Conservation (phyloP, 495 filamentous ascomycete genomes). For the Podospora didyma region DNA sequence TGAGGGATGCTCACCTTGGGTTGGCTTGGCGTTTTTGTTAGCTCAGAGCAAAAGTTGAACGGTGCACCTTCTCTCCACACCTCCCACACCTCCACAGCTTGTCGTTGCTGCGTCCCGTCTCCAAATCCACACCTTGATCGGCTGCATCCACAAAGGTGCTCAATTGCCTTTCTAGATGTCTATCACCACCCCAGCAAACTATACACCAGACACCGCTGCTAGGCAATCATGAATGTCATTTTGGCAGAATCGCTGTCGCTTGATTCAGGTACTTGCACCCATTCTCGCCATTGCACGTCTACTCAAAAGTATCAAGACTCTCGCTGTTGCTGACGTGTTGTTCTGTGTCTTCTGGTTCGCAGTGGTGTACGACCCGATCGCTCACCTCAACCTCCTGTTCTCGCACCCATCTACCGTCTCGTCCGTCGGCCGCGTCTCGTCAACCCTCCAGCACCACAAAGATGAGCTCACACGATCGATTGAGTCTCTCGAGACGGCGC, state of each 20-base stretch:
- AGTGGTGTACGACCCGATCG: conserved; percentile 93
- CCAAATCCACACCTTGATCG: background rate
- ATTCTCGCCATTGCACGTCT: background rate
- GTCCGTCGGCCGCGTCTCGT: conserved; percentile 66
- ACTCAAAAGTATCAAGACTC: background rate
- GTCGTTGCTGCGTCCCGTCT: background rate
- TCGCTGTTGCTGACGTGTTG: conserved; percentile 24
- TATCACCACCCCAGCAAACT: background rate
- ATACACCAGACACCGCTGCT: background rate
- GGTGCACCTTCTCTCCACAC: background rate
- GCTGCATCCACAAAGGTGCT: background rate
- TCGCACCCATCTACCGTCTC: conserved; percentile 84
- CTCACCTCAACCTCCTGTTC: conserved; percentile 92
- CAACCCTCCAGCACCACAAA: conserved; percentile 70
- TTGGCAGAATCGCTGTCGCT: conserved; percentile 39
- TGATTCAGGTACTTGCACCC: conserved; percentile 42
- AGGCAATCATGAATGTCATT: conserved; percentile 42
- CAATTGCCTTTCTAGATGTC: background rate
- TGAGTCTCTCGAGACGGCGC: conserved; percentile 66
- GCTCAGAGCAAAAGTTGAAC: background rate
- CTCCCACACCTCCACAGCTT: background rate
- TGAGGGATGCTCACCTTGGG: too few species aligned
- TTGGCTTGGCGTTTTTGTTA: too few species aligned
- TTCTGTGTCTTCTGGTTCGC: conserved; percentile 16
- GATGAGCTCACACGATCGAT: conserved; percentile 84